Base-by-base conservation (phyloP, 164 flowering plant species). In the Warburgia ugandensis region DNA sequence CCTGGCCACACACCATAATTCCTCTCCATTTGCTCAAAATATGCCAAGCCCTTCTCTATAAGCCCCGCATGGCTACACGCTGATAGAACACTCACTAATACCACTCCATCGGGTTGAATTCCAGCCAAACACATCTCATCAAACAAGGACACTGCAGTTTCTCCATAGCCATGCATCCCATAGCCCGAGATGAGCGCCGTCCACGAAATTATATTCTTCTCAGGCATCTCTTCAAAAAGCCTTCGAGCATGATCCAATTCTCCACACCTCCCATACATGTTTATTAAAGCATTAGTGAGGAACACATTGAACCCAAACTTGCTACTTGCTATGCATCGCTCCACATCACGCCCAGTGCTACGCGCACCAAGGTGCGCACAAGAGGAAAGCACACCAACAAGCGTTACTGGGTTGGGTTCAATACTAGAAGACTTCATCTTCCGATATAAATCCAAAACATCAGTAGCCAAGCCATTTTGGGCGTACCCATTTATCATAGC, bases 11-110 rank as follows among this genome's bases (percentile, higher is more conserved):
- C 21, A 5, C 71, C 56, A 35, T 80, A 83, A 17, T 32, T 58
- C 44, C 36, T 66, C 58, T 73, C 35, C 94, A 86, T 86, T 30
- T 55, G 51, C 32, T 45, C 39, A 55, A 86, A 83, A 35, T 77
- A 79, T 3, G 45, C 65, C 71, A 78, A 54, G 12, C 94, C 97
- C 56, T 69, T 72, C 6, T 82, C 77, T 20, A 80, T 73, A 50
- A 84, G 49, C 26, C 97, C 97, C 0, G 96, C 75, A 73, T 91
- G 97, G 55, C 94, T 87, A 60, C 94, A 91, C 1, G 97, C 94
- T 40, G 86, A 74, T 14, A 91, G 60, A 30, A 84, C 78, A 50
- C 76, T 68, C 21, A 87, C 83, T 40, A 81, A 84, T 9, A 69
- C 86, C 3, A 88, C 41, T 6, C 63, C 68, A 57, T 91, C 94